Base-by-base conservation (phyloP, 2,329 filamentous ascomycete genomes). In the Orbilia ellipsospora region DNA sequence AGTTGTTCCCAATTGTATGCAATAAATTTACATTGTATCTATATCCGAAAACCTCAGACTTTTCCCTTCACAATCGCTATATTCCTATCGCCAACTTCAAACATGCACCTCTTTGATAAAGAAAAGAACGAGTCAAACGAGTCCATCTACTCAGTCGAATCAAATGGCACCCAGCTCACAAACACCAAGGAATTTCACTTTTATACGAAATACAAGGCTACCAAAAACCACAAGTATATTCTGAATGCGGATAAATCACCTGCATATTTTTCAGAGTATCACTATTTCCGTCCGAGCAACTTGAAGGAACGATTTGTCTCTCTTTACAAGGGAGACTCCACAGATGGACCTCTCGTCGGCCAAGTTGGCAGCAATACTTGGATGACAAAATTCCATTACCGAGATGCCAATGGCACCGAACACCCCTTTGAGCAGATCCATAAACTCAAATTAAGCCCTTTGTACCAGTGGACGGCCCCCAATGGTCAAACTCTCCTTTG, bases 341-440 rank as follows among this genome's bases (percentile, higher is more conserved):
- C 55, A 7, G 36, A 23, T 13, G 63, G 56, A 8, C 31, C 56
- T 1, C 51, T 68, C 6, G 57, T 64, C 13, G 51, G 55, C 12
- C 56, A 68, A 44, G 57, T 74, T 51, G 64, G 70, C 0, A 59
- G 57, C 59, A 74, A 74, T 57, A 51, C 45, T n/a, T 55, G 59
- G 57, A 74, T 74, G 70, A 68, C 70, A 2, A 74, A 74, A 50
- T 74, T 74, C 45, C 70, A 57, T 26, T 68, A 68, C 45, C 8
- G 18, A 28, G 50, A 67, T 26, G 56, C 28, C n/a, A 44, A 64
- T 16, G 70, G 70, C 12, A 51, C 44, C 3, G 70, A 74, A 15
- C 63, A 74, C 10, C 6, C 28, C 1, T 12, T 74, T 18, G 44
- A 68, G 16, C 59, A 52, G 31, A 50, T 63, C 28, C 60, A 64